phyloP scores from a whole-genome alignment of 2,329 filamentous ascomycete genomes.

The Colletotrichum zoysiae region DNA sequence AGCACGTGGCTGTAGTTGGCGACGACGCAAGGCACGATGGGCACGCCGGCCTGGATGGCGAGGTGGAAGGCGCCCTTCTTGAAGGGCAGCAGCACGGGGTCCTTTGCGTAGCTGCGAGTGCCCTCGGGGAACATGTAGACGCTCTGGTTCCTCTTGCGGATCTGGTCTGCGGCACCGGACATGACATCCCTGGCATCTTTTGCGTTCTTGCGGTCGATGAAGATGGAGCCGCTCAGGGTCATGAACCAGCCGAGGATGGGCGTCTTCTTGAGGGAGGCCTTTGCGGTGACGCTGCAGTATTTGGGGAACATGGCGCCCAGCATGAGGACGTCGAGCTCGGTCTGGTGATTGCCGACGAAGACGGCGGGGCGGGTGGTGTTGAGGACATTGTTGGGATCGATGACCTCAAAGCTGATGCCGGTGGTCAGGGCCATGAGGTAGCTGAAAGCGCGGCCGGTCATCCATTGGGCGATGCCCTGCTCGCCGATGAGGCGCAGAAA shows the following conservation, averaged over 20 bases:
- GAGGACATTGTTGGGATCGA: constrained; percentile 74
- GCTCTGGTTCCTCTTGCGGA: constrained; percentile 77
- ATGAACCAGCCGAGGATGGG: constrained; percentile 98
- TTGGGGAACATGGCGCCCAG: constrained; percentile 89
- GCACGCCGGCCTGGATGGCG: constrained; percentile 92
- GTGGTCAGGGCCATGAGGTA: constrained; percentile 80
- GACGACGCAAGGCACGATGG: constrained; percentile 86
- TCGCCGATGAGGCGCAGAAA: constrained; percentile 78
- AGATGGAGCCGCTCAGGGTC: constrained; percentile 87
- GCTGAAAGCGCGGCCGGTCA: constrained; percentile 83
- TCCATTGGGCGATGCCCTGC: constrained; percentile 86
- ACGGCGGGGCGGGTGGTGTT: constrained; percentile 81
- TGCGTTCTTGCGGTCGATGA: constrained; percentile 92
- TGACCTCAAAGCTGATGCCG: constrained; percentile 82
- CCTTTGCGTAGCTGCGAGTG: constrained; percentile 87
- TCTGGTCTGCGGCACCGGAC: constrained; percentile 83
- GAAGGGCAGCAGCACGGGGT: constrained; percentile 89
- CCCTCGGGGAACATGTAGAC: constrained; percentile 94
- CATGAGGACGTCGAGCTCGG: constrained; percentile 94
- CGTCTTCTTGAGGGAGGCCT: constrained; percentile 75
- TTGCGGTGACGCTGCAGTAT: constrained; percentile 94
- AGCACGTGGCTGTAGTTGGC: constrained; percentile 84
- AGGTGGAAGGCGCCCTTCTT: constrained; percentile 99
- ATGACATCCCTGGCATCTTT: constrained; percentile 88
- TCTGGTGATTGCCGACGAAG: constrained; percentile 96